Conservation (phyloP, 176 grass and related monocot genomes). For the Raddia guianensis region DNA sequence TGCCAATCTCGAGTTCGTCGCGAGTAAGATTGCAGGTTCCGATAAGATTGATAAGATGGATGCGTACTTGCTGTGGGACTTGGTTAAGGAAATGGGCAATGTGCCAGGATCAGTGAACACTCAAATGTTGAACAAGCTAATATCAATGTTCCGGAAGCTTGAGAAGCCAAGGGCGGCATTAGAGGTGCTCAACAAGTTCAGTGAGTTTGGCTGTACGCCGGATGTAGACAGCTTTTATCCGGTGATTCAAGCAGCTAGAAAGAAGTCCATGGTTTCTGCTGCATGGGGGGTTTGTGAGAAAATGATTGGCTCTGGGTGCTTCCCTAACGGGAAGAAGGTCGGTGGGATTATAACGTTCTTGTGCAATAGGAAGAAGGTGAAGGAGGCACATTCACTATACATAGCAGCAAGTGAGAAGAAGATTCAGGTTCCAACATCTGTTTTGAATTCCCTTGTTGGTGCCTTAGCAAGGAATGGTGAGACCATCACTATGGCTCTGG, state of each 20-base stretch:
- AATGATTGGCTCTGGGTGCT: constrained; percentile 75
- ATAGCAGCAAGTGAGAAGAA: constrained; percentile 72
- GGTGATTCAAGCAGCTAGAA: constrained; percentile 70
- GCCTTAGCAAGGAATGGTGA: constrained; percentile 69
- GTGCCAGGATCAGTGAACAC: constrained; percentile 58
- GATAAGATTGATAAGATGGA: constrained; percentile 58
- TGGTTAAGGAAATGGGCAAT: constrained; percentile 73
- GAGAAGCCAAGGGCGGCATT: constrained; percentile 65
- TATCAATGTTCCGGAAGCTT: constrained; percentile 73
- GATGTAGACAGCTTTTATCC: constrained; percentile 77
- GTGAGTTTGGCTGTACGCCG: constrained; percentile 64
- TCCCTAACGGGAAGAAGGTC: constrained; percentile 65
- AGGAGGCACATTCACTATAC: constrained; percentile 65
- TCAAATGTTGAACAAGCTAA: constrained; percentile 60
- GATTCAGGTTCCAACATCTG: constrained; percentile 39
- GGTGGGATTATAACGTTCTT: constrained; percentile 60
- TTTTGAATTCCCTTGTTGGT: constrained; percentile 60
- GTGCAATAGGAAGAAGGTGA: constrained; percentile 71
- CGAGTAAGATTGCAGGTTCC: constrained; percentile 48
- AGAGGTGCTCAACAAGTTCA: constrained; percentile 79
- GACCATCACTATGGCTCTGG: constrained; percentile 56
- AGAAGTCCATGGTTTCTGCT: constrained; percentile 57
- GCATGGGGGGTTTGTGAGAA: constrained; percentile 72
- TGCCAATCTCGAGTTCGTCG: constrained; percentile 57
- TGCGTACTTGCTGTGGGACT: constrained; percentile 84